Evolutionary conservation across 257 asterid genomes (phyloP).

Genomic region (Primulina tabacum): DNA sequence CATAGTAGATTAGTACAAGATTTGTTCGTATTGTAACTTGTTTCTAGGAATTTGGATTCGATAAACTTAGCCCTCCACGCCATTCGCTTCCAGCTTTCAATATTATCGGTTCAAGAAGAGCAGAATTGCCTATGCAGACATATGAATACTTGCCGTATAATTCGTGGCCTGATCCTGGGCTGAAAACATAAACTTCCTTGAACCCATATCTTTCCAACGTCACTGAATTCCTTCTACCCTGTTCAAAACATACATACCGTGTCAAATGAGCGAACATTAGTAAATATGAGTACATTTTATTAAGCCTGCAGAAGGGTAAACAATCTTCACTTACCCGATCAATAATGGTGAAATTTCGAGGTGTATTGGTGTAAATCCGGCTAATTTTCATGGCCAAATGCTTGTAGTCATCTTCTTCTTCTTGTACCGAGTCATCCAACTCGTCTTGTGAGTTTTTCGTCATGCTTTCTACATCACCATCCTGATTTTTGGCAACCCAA

Average conservation of each 20-base stretch:
- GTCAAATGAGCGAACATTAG: slow-evolving; percentile 17
- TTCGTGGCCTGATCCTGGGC: slow-evolving; percentile 31
- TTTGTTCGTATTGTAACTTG: neutral
- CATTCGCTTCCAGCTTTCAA: slow-evolving; percentile 54
- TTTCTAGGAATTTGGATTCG: slow-evolving; percentile 58
- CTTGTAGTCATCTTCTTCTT: slow-evolving; percentile 73
- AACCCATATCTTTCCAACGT: neutral
- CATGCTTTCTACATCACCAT: neutral
- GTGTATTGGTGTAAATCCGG: slow-evolving; percentile 63
- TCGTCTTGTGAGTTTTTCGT: slow-evolving; percentile 22
- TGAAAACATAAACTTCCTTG: neutral
- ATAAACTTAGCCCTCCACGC: slow-evolving; percentile 59
- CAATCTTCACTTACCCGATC: slow-evolving; percentile 50
- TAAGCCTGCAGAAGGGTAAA: neutral
- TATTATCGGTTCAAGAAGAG: slow-evolving; percentile 58
- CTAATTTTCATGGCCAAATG: slow-evolving; percentile 54
- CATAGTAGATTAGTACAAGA: neutral
- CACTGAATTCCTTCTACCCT: neutral
- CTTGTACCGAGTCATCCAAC: slow-evolving; percentile 36
- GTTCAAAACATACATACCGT: neutral
- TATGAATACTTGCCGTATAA: slow-evolving; percentile 56
- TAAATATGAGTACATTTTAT: neutral
- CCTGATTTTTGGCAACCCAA: slow-evolving; percentile 25
- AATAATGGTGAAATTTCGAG: slow-evolving; percentile 58
- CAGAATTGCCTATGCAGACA: slow-evolving; percentile 65